These are phyloP conservation scores for Helicocarpus griseus DNA, from an alignment of 2,329 filamentous ascomycete species.

Conservation along the genomic window DNA sequence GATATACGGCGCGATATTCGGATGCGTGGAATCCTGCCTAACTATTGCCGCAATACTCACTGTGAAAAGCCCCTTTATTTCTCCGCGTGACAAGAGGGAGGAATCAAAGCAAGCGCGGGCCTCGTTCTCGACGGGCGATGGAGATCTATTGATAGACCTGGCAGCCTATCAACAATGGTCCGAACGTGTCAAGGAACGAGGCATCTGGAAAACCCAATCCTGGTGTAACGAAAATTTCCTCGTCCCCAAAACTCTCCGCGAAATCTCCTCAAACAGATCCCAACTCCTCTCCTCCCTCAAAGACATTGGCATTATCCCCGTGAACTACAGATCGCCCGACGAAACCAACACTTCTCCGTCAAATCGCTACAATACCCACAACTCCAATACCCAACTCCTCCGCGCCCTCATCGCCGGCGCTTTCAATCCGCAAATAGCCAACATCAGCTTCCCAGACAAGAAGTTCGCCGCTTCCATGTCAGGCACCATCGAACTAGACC, in stretches of 20 bases:
- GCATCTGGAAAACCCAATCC: slow-evolving; percentile 39
- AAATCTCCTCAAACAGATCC: slow-evolving; percentile 75
- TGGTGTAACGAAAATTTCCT: slow-evolving; percentile 87
- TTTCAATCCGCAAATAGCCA: slow-evolving; percentile 76
- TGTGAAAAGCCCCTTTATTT: slow-evolving; percentile 74
- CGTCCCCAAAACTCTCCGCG: slow-evolving; percentile 69
- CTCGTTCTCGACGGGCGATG: slow-evolving; percentile 65
- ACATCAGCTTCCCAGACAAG: slow-evolving; percentile 90
- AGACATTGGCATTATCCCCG: slow-evolving; percentile 68
- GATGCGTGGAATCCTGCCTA: slow-evolving; percentile 78
- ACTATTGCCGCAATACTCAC: slow-evolving; percentile 90
- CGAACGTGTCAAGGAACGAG: slow-evolving; percentile 45
- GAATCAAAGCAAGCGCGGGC: slow-evolving; percentile 67
- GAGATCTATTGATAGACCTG: slow-evolving; percentile 81
- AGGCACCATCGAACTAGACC: slow-evolving; percentile 85
- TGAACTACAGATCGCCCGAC: slow-evolving; percentile 32
- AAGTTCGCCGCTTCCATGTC: slow-evolving; percentile 83
- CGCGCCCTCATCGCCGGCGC: slow-evolving; percentile 63
- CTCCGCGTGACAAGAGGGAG: slow-evolving; percentile 72
- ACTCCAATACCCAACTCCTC: slow-evolving; percentile 43
- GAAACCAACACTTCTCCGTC: slow-evolving; percentile 34
- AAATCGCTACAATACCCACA: slow-evolving; percentile 28
- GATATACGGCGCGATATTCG: slow-evolving; percentile 89
- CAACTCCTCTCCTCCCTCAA: slow-evolving; percentile 81
- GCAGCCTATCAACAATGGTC: slow-evolving; percentile 77